Conservation (phyloP, 2,329 filamentous ascomycete genomes). For the Ophiostoma tasmaniense region DNA sequence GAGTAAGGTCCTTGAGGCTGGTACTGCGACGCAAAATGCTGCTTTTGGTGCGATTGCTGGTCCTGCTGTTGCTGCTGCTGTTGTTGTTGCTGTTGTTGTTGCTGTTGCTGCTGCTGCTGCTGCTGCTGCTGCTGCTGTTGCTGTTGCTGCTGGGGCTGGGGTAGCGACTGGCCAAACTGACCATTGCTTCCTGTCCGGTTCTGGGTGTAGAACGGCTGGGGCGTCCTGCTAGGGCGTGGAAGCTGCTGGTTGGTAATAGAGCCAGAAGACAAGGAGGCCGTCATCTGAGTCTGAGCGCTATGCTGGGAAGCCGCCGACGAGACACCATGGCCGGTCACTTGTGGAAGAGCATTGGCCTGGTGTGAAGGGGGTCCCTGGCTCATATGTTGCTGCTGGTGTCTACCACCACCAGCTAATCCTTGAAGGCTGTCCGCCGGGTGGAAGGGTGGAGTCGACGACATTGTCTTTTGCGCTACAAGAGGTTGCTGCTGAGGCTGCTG, state of each 20-base stretch:
- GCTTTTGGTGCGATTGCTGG: slow-evolving; percentile 20
- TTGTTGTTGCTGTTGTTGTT: slow-evolving; percentile 18
- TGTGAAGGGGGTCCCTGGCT: slow-evolving; percentile 12
- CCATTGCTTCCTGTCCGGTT: background rate
- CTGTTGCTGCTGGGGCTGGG: slow-evolving; percentile 18
- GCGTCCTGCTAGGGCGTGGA: slow-evolving; percentile 14
- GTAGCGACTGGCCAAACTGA: slow-evolving; percentile 16
- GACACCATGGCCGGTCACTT: slow-evolving; percentile 19
- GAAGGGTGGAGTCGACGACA: slow-evolving; percentile 16
- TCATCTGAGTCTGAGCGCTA: slow-evolving; percentile 20
- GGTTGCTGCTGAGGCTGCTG: slow-evolving; percentile 14
- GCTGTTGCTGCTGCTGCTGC: slow-evolving; percentile 20
- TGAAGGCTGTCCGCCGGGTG: slow-evolving; percentile 18
- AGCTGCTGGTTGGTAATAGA: slow-evolving; percentile 23
- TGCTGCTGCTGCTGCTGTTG: slow-evolving; percentile 17
- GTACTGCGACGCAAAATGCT: slow-evolving; percentile 22
- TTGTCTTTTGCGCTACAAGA: slow-evolving; percentile 18
- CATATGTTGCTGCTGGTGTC: slow-evolving; percentile 13
- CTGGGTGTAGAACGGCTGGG: slow-evolving; percentile 15
- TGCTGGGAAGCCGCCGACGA: slow-evolving; percentile 21
- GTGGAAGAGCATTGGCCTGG: slow-evolving; percentile 20
- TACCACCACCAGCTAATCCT: slow-evolving; percentile 7
- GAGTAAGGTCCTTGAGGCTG: slow-evolving; percentile 17
- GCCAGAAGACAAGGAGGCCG: slow-evolving; percentile 13
- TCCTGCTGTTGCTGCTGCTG: slow-evolving; percentile 12